Base-by-base conservation (phyloP, 345 rosid species). In the Leavenworthia alabamica region DNA sequence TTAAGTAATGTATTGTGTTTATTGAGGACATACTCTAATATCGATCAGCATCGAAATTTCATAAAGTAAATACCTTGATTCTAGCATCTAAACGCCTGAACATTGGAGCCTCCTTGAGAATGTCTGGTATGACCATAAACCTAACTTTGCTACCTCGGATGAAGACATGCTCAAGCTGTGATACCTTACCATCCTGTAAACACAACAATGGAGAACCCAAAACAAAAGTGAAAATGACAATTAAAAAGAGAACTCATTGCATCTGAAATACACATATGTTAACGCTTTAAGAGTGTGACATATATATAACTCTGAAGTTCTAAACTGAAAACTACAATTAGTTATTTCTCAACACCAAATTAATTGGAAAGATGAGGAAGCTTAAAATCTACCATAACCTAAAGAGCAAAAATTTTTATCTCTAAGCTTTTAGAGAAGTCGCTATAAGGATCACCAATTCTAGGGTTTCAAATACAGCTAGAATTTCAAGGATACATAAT, bases 51-150 rank as follows among this genome's bases (percentile, higher is more conserved):
- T 64, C 15, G 13, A 61, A 24, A 42, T 50, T 47, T 40, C 29
- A 37, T 24, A 56, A 62, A 52, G 49, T 9, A 44, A 9, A 49
- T 76, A 82, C 97, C 95, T 90, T 94, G 78, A 94, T 94, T 77
- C 94, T 88, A 68, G 99, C 97, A 79, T 94, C 99, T 59, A 88
- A 76, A 20, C 96, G 96, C 77, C 90, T 94, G 81, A 90, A 94
- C 97, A 94, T 94, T 7, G 99, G 97, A 66, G 99, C 96, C 45
- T 89, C 85, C 82, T 93, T 93, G 64, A 89, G 79, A 95, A 93
- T 93, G 77, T 94, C 99, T 12, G 97, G 97, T 80, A 94, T 94
- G 70, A 94, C 95, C 96, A 94, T 88, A 71, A 94, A 94, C 85
- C 99, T 87, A 82, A 94, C 99, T 90, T 94, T 94, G 76, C 97